Evolutionary conservation across 352 stramenopile genomes (phyloP).

Genomic region (Pilasporangium apinafurcum): DNA sequence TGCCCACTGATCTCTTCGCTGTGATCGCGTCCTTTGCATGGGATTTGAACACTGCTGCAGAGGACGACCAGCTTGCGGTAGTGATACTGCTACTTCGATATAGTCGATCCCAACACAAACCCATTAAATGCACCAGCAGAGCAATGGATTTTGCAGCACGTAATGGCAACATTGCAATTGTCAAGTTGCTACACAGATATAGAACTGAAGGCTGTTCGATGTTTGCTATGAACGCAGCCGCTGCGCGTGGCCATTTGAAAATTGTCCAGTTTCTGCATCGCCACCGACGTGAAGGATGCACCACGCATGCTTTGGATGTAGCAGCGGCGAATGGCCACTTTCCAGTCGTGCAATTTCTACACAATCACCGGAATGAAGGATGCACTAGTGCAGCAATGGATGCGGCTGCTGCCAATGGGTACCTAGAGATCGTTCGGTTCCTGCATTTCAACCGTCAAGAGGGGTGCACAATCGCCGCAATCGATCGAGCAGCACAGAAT

Average conservation of each 20-base stretch:
- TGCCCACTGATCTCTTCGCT: too few species aligned
- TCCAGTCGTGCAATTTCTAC: conserved; percentile 1
- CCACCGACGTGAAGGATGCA: conserved; percentile 5
- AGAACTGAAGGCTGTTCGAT: conserved; percentile 5
- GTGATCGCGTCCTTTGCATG: too few species aligned
- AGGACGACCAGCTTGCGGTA: too few species aligned
- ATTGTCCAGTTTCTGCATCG: conserved; percentile 9
- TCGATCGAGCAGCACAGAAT: conserved; percentile 9
- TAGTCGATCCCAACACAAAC: too few species aligned
- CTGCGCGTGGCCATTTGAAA: neutral
- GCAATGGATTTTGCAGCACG: conserved; percentile 7
- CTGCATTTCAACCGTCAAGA: conserved; percentile 3
- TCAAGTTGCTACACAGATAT: conserved; percentile 4
- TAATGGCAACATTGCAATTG: conserved; percentile 1
- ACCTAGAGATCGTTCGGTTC: conserved; percentile 3
- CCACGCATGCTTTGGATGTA: conserved; percentile 5
- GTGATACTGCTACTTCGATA: too few species aligned
- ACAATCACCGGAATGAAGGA: conserved; percentile 1
- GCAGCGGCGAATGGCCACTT: conserved; percentile 5
- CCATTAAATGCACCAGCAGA: neutral
- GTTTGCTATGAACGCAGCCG: conserved; percentile 3
- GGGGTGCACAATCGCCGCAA: conserved; percentile 4
- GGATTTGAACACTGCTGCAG: too few species aligned
- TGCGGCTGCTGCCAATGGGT: neutral
- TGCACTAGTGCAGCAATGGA: conserved; percentile 5